A percentile compares a stretch with the other conserved stretches of the same genome.
These are phyloP conservation scores for Scopulariopsis brevicaulis DNA, from an alignment of 2,329 filamentous ascomycete species.

Conservation along the genomic window DNA sequence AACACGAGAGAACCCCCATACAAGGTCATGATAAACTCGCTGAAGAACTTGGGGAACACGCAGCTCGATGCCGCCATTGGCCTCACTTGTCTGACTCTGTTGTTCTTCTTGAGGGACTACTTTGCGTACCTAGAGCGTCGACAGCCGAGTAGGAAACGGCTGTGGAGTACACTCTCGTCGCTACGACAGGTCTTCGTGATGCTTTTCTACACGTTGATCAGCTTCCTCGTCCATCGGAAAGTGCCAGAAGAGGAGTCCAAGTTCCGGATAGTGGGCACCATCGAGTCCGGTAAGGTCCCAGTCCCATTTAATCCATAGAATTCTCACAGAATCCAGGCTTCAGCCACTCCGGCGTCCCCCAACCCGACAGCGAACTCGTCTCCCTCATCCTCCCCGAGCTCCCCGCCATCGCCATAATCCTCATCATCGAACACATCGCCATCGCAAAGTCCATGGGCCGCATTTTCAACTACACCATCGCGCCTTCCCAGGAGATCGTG, in stretches of 20 bases:
- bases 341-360: conserved; percentile 48
- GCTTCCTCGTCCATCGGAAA: conserved; percentile 53
- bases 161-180: conserved; percentile 66
- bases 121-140: conserved; percentile 51
- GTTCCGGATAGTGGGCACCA: conserved; percentile 53
- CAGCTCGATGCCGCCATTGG: conserved; percentile 64
- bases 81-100: conserved; percentile 51
- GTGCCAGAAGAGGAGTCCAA: conserved; percentile 26
- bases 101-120: conserved; percentile 51
- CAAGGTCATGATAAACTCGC: conserved; percentile 28
- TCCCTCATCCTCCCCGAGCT: conserved; percentile 47
- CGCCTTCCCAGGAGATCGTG: conserved; percentile 69
- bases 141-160: conserved; percentile 46
- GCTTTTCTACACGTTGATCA: conserved; percentile 63
- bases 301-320: neutral
- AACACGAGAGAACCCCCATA: conserved; percentile 33
- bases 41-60: conserved; percentile 26
- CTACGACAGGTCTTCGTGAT: conserved; percentile 67
- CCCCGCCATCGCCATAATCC: conserved; percentile 62
- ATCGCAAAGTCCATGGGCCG: conserved; percentile 76
- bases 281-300: conserved; percentile 43
- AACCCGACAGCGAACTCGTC: conserved; percentile 43
- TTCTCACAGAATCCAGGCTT: conserved; percentile 35
- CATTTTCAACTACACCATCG: conserved; percentile 67
- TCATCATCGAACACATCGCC: conserved; percentile 74